Evolutionary conservation across 768 basidiomycete genomes (phyloP).

Genomic region (Calocybe cyanea): DNA sequence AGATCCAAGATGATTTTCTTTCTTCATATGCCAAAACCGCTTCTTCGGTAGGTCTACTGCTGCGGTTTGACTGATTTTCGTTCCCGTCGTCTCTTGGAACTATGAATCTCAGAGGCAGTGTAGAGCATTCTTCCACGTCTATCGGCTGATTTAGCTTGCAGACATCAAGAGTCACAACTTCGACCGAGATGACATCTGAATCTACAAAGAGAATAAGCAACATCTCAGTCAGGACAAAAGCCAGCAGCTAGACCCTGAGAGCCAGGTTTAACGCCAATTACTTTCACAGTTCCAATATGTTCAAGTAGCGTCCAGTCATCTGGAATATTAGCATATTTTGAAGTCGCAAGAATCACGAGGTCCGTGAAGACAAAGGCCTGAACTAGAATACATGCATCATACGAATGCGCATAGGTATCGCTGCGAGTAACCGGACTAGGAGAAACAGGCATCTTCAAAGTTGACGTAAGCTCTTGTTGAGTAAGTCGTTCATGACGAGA

Average conservation of each 20-base stretch:
- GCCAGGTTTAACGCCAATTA: conserved; percentile 30
- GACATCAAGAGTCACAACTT: conserved; percentile 44
- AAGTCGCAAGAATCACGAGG: conserved; percentile 54
- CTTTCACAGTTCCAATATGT: conserved; percentile 40
- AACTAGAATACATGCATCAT: conserved; percentile 23
- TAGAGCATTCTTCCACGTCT: conserved; percentile 24
- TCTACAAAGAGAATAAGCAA: conserved; percentile 16
- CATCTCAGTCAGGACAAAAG: background rate
- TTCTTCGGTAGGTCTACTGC: too few relatives aligned
- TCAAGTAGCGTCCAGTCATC: conserved; percentile 24
- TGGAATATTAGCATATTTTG: conserved; percentile 18
- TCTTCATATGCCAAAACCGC: background rate
- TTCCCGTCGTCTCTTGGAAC: conserved; percentile 14
- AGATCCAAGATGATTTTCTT: conserved; percentile 35
- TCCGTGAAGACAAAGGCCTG: conserved; percentile 57
- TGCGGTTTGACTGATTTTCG: too few relatives aligned
- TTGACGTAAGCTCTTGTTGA: background rate
- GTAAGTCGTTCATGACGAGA: conserved; percentile 7
- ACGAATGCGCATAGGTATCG: background rate
- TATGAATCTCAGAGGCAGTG: conserved; percentile 33
- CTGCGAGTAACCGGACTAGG: conserved; percentile 8
- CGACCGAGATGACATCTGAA: conserved; percentile 37
- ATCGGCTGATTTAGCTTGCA: conserved; percentile 36
- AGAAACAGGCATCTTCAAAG: conserved; percentile 9
- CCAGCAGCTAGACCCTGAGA: conserved; percentile 11